Percentiles rank a stretch among this genome's conserved stretches.
Evolutionary conservation across 2,329 filamentous ascomycete genomes (phyloP).

Genomic region (Clonostachys chloroleuca): DNA sequence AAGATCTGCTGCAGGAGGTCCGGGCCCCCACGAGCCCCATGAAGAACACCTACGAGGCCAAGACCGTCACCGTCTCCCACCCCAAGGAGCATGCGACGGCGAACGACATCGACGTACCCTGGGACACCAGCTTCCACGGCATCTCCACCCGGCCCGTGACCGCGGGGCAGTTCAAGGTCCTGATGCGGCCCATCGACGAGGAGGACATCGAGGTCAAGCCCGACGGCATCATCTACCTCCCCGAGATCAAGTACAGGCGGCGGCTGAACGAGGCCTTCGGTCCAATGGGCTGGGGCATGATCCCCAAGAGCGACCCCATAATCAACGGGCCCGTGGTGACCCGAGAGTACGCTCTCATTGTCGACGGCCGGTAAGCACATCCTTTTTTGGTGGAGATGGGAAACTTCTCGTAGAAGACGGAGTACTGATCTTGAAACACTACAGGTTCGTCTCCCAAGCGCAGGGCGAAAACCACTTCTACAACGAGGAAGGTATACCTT

Average conservation of each 20-base stretch:
- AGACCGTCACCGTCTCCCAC: slow-evolving; percentile 6
- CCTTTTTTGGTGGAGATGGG: neutral
- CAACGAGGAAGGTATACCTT: slow-evolving; percentile 82
- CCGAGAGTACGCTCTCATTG: slow-evolving; percentile 88
- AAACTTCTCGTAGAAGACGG: neutral
- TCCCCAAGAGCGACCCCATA: slow-evolving; percentile 79
- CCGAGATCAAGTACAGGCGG: slow-evolving; percentile 95
- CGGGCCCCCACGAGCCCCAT: too few species aligned
- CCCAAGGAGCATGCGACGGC: slow-evolving; percentile 2
- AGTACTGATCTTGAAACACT: neutral
- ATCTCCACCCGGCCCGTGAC: slow-evolving; percentile 69
- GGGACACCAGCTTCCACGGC: slow-evolving; percentile 80
- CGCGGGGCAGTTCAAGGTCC: slow-evolving; percentile 61
- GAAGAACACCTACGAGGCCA: slow-evolving; percentile 6
- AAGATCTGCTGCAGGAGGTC: too few species aligned
- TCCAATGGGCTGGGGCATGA: slow-evolving; percentile 91
- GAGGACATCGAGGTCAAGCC: slow-evolving; percentile 95
- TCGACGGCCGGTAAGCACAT: slow-evolving; percentile 67
- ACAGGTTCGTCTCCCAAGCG: slow-evolving; percentile 83
- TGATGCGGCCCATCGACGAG: slow-evolving; percentile 62
- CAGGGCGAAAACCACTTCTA: slow-evolving; percentile 96
- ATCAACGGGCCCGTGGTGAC: slow-evolving; percentile 80
- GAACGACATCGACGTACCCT: slow-evolving; percentile 48
- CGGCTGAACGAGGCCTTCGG: slow-evolving; percentile 90
- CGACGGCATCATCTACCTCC: slow-evolving; percentile 92